phyloP scores from a whole-genome alignment of 2,329 filamentous ascomycete species.

The Pseudogymnoascus sp. region DNA sequence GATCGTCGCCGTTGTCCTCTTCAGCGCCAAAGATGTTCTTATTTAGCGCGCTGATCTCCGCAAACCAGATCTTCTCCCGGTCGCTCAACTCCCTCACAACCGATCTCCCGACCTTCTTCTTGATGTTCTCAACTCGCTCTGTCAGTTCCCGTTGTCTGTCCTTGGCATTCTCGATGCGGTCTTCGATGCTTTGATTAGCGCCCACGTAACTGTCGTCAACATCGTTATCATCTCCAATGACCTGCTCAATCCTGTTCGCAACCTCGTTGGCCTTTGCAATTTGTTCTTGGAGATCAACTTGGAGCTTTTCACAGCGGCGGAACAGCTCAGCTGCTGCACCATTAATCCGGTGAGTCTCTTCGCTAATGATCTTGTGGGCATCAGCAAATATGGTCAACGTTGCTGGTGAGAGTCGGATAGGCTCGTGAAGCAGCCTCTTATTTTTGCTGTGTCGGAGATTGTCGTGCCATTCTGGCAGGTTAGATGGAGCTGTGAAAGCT shows the following conservation, averaged over 20 bases:
- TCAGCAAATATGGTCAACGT: constrained; percentile 67
- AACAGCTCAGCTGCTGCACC: constrained; percentile 67
- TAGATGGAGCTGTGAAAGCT: constrained; percentile 50
- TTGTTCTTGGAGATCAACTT: constrained; percentile 61
- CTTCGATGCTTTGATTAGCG: constrained; percentile 51
- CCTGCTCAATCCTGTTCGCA: constrained; percentile 57
- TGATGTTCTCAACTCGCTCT: constrained; percentile 53
- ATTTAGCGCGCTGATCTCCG: constrained; percentile 44
- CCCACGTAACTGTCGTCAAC: constrained; percentile 42
- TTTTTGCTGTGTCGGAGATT: constrained; percentile 52
- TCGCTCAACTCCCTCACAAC: constrained; percentile 51
- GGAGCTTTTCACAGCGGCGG: constrained; percentile 60
- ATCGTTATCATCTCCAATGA: constrained; percentile 52
- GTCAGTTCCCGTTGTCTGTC: constrained; percentile 50
- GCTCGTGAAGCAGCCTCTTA: constrained; percentile 56
- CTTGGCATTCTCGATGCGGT: constrained; percentile 48
- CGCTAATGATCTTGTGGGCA: constrained; percentile 62
- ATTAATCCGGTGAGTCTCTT: constrained; percentile 62
- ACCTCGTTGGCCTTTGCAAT: constrained; percentile 59
- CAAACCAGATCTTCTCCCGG: constrained; percentile 53
- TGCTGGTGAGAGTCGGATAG: constrained; percentile 62
- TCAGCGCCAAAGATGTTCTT: constrained; percentile 27
- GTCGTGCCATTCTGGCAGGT: constrained; percentile 49
- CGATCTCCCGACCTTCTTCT: constrained; percentile 36
- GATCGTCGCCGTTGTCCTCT: constrained; percentile 8